These are phyloP conservation scores for Salmacisia buchloeana DNA, from an alignment of 1,284 basidiomycete genomes.

Conservation along the genomic window DNA sequence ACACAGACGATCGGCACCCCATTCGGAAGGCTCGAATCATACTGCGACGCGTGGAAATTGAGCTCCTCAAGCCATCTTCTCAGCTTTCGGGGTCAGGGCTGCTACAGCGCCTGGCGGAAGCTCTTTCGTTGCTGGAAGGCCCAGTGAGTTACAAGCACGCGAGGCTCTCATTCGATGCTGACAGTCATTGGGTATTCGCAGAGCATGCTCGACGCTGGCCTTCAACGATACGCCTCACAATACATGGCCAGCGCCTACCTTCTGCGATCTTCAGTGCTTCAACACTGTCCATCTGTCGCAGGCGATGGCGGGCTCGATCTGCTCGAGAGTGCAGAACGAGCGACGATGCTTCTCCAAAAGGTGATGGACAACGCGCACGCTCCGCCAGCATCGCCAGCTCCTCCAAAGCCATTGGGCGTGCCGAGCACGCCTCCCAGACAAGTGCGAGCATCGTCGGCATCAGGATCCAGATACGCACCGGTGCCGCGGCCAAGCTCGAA, in stretches of 20 bases:
- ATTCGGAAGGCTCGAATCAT: not conserved
- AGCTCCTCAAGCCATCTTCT: conserved; percentile 18
- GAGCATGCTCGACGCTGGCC: conserved; percentile 15
- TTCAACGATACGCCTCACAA: conserved; percentile 18
- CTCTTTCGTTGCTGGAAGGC: not conserved
- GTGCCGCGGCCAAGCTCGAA: too few species aligned
- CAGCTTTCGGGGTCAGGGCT: not conserved
- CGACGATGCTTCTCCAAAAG: conserved; percentile 15
- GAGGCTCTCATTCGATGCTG: too few species aligned
- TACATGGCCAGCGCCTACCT: conserved; percentile 19
- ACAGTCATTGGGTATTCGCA: not conserved
- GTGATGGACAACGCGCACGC: not conserved
- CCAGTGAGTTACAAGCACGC: not conserved
- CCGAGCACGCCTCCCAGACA: not conserved
- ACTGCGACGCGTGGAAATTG: not conserved
- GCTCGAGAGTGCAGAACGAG: conserved; percentile 17
- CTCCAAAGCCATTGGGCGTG: too few species aligned
- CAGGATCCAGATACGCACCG: too few species aligned
- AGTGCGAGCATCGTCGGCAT: not conserved
- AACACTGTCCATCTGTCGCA: conserved; percentile 8
- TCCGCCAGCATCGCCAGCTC: conserved; percentile 3
- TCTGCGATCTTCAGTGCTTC: not conserved
- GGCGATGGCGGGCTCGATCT: conserved; percentile 10
- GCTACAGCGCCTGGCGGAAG: not conserved
- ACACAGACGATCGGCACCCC: not conserved